These are phyloP conservation scores for Sclerotinia minor DNA, from an alignment of 2,329 filamentous ascomycete species.

Conservation along the genomic window DNA sequence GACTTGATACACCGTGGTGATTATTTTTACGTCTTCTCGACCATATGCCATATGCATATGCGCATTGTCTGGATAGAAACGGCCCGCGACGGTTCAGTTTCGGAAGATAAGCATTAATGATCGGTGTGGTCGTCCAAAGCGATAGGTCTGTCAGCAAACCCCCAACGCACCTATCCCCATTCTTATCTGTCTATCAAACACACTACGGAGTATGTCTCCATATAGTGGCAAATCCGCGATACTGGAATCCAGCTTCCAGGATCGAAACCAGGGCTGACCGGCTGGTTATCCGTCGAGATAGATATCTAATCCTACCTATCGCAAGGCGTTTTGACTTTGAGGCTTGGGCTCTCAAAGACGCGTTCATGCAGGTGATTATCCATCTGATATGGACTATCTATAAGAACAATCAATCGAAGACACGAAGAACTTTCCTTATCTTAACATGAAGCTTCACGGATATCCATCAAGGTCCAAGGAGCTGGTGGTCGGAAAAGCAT, in stretches of 20 bases:
- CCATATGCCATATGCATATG: too few species aligned
- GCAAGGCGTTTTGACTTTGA: not conserved
- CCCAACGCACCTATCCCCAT: not conserved
- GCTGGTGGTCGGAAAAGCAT: too few species aligned
- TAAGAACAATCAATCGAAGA: not conserved
- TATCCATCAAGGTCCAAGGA: not conserved
- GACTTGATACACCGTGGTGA: not conserved
- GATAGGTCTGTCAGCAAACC: not conserved
- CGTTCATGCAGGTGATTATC: not conserved
- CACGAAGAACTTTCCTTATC: not conserved
- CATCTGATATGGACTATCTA: not conserved
- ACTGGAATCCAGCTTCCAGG: not conserved
- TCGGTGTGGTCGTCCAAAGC: not conserved
- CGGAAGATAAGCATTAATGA: not conserved
- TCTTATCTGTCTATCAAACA: not conserved
- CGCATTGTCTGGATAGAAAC: not conserved
- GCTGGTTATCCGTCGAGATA: not conserved
- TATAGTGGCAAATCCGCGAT: not conserved
- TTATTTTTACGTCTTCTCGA: not conserved
- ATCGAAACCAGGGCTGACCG: not conserved
- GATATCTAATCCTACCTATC: not conserved
- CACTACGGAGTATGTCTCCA: not conserved
- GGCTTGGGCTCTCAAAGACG: not conserved
- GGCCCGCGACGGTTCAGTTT: not conserved
- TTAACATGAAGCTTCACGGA: not conserved